Percentiles rank a stretch among this genome's conserved stretches.
phyloP scores from a whole-genome alignment of 31 red algal genomes.

The Odonthalia washingtoniensis region DNA sequence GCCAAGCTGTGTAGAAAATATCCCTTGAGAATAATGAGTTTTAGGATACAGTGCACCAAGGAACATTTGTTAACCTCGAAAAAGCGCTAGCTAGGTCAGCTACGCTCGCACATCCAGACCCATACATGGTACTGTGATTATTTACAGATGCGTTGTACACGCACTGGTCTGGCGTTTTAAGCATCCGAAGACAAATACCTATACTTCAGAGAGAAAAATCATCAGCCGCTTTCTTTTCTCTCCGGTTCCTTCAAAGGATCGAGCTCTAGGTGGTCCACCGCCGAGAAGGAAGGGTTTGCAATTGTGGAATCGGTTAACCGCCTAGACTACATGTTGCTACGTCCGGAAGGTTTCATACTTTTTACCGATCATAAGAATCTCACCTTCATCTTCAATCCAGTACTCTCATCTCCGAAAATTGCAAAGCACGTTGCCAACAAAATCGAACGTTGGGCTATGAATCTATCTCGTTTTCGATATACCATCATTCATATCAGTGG shows the following conservation, averaged over 20 bases:
- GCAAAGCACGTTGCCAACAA: neutral
- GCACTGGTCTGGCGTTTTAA: neutral
- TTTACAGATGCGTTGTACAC: neutral
- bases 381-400: neutral
- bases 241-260: neutral
- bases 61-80: too few relatives aligned
- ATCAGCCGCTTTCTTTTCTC: neutral
- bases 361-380: constrained; percentile 12
- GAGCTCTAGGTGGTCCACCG: neutral
- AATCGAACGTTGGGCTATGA: neutral
- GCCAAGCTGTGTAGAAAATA: too few relatives aligned
- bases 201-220: neutral
- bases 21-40: too few relatives aligned
- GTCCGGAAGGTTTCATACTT: neutral
- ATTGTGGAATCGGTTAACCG: neutral
- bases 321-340: neutral
- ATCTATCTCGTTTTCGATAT: neutral
- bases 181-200: neutral
- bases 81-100: too few relatives aligned
- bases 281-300: constrained; percentile 11
- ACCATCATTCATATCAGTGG: neutral
- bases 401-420: neutral
- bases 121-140: neutral
- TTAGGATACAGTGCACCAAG: too few relatives aligned
- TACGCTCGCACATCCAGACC: neutral